Evolutionary conservation across 192 early-diverging fungal genomes (phyloP).

Genomic region (Coemansia sp.): DNA sequence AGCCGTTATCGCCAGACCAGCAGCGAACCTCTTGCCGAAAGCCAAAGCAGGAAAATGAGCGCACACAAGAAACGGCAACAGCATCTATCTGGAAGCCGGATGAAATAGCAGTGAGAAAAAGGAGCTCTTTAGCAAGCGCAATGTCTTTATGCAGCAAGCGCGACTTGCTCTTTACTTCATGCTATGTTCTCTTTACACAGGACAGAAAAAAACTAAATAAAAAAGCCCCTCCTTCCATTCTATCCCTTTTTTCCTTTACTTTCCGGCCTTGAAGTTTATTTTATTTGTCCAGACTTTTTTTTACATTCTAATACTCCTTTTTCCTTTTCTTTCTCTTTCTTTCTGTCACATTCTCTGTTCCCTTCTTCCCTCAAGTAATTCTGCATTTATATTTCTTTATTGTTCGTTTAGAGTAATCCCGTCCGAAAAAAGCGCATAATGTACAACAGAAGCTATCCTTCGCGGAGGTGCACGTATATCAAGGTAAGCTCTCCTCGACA

Average conservation of each 20-base stretch:
- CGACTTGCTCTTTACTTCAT: no score
- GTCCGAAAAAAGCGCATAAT: conserved; percentile 13
- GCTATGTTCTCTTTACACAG: no score
- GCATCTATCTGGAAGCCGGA: no score
- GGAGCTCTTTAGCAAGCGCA: no score
- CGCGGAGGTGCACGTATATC: conserved; percentile 44
- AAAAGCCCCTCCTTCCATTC: not conserved
- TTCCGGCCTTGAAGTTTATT: not conserved
- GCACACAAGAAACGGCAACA: no score
- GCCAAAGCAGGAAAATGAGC: no score
- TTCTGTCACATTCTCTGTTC: not conserved
- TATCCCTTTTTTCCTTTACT: not conserved
- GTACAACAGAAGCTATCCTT: conserved; percentile 41
- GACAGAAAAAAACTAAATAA: no score
- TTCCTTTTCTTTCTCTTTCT: not conserved
- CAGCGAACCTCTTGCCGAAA: no score
- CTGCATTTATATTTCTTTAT: not conserved
- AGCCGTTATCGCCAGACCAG: no score
- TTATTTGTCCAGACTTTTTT: conserved; percentile 3
- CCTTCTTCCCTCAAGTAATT: not conserved
- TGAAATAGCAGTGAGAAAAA: no score
- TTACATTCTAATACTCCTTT: not conserved
- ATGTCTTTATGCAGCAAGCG: no score
- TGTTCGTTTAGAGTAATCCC: not conserved
- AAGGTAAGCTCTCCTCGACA: conserved; percentile 20